Conservation (phyloP, 331 rosid species). For the Prunus yedoensis region DNA sequence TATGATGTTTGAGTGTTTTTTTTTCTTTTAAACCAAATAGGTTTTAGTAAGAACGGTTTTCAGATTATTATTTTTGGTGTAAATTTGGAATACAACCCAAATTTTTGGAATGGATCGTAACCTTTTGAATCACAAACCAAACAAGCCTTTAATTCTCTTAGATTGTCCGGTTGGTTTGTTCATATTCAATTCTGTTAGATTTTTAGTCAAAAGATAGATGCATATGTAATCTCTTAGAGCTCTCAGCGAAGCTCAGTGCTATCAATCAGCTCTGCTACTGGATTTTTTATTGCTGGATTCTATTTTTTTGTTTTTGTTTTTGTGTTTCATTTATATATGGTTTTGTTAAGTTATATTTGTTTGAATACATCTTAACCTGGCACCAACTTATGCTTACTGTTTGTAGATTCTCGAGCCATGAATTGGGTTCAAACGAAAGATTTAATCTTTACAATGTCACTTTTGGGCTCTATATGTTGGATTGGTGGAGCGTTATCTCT, state of each 20-base stretch:
- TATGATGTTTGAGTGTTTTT: no score
- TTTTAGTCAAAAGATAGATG: neutral
- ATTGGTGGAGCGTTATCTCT: constrained; percentile 91
- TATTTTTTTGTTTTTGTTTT: no score
- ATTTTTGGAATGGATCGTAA: no score
- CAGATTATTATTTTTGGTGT: no score
- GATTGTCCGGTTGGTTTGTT: neutral
- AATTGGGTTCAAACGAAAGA: constrained; percentile 90
- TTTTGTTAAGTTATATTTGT: neutral
- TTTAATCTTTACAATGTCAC: constrained; percentile 89
- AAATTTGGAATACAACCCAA: no score
- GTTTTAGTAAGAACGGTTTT: no score
- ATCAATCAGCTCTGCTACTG: neutral
- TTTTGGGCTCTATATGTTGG: constrained; percentile 91
- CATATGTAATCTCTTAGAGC: no score
- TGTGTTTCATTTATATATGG: neutral
- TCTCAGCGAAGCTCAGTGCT: neutral
- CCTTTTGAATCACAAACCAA: no score
- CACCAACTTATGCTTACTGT: neutral
- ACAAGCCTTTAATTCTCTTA: no score
- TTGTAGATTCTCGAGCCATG: constrained; percentile 42
- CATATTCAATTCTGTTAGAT: neutral
- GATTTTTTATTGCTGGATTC: neutral
- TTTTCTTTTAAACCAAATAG: no score
- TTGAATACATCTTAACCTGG: neutral